Base-by-base conservation (phyloP, 345 rosid species). In the Heritiera littoralis region DNA sequence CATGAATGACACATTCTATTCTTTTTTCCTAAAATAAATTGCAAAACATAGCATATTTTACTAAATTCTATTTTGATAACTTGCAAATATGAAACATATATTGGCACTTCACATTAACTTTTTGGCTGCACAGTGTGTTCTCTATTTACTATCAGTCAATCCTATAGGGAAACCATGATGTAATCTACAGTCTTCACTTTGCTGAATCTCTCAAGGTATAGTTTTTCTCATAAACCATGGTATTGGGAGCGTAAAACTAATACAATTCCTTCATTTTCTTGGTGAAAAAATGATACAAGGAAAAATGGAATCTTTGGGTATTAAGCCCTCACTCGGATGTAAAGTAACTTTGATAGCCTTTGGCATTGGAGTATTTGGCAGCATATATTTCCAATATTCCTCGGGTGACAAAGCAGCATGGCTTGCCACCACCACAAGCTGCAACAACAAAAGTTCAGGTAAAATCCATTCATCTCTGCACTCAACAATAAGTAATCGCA, bases 281-380 rank as follows among this genome's bases (percentile, higher is more conserved):
- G 54, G 35, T 64, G 74, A 20, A 38, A 38, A 23, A 58, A 35
- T 40, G 61, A 56, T 43, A 0, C 1, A 48, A 48, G 32, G 10
- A 15, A 75, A 5, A 48, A 55, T 23, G 12, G 38, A 10, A 63
- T 30, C 18, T 17, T 63, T 32, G 70, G 20, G 40, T 55, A 40
- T 9, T 60, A n/a, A 48, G 54, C 49, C 78, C 81, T 61, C 9
- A 86, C 88, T 89, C 18, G 86, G 87, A 11, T 81, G 80, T 52
- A 92, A 80, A 69, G 86, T 88, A 74, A 85, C 86, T 61, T 66
- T 75, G 78, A 90, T 79, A 48, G 86, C 81, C 78, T 88, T 84
- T 46, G 97, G 94, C 92, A 89, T 87, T 1, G 86, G 87, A 18
- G 93, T 84, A 83, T 86, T 88, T 2, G 93, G 94, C 79, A 92